Evolutionary conservation across 306 rosid genomes (phyloP).

Genomic region (Pterocarpus santalinus): DNA sequence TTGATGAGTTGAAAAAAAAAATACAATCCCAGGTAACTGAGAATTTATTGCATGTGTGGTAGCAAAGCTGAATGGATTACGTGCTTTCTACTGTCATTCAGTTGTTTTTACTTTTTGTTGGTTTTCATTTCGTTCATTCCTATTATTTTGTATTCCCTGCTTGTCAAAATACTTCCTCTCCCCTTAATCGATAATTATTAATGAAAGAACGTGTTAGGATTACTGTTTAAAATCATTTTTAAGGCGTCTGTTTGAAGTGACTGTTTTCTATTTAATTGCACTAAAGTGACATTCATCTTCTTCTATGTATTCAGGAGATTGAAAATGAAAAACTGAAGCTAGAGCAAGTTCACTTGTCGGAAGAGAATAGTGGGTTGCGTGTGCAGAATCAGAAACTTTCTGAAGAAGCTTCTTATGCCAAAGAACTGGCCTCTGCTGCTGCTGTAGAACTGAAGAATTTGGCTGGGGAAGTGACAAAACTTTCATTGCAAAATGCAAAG

Average conservation of each 20-base stretch:
- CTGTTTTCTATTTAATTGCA: constrained; percentile 2
- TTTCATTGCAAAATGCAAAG: constrained; percentile 86
- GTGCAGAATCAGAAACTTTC: constrained; percentile 97
- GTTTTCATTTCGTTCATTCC: not conserved
- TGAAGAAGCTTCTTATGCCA: constrained; percentile 98
- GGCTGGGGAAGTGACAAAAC: constrained; percentile 97
- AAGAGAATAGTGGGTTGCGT: constrained; percentile 90
- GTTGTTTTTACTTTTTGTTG: not conserved
- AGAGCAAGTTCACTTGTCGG: constrained; percentile 86
- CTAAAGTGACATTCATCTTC: constrained; percentile 38
- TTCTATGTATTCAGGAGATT: constrained; percentile 67
- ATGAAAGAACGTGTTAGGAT: constrained; percentile 22
- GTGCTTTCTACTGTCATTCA: not conserved
- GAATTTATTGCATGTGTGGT: constrained; percentile 24
- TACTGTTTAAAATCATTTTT: constrained; percentile 9
- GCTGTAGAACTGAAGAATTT: constrained; percentile 97
- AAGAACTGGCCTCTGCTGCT: constrained; percentile 98
- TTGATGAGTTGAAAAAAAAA: constrained; percentile 81
- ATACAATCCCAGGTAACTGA: constrained; percentile 81
- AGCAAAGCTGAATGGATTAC: constrained; percentile 29
- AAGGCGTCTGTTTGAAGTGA: constrained; percentile 2
- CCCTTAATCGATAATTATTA: not conserved
- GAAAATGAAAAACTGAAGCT: constrained; percentile 91
- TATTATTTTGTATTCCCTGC: constrained; percentile 13
- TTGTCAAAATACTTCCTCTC: constrained; percentile 14